phyloP scores from a whole-genome alignment of 2,329 filamentous ascomycete genomes.

The Nemania serpens region DNA sequence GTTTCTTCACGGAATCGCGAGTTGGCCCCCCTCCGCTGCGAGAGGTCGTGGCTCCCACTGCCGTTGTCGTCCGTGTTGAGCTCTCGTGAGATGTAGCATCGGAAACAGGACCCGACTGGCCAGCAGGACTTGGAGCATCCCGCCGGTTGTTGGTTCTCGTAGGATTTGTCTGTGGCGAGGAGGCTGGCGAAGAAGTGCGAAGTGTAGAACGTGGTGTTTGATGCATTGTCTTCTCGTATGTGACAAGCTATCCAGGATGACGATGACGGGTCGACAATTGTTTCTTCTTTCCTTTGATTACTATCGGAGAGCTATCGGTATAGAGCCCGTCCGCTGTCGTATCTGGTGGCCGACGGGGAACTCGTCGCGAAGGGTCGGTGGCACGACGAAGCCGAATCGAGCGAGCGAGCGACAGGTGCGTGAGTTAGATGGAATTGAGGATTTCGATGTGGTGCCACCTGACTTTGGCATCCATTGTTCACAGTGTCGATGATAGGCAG shows the following conservation, averaged over 20 bases:
- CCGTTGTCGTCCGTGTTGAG: conserved; percentile 43
- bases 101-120: conserved; percentile 50
- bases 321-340: conserved; percentile 12
- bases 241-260: not conserved
- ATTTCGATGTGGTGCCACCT: conserved; percentile 41
- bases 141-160: conserved; percentile 74
- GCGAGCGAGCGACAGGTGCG: conserved; percentile 11
- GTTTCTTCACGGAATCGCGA: conserved; percentile 73
- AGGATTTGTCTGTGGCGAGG: conserved; percentile 73
- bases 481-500: conserved; percentile 28
- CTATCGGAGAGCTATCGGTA: conserved; percentile 2
- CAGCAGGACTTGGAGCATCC: conserved; percentile 56
- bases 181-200: conserved; percentile 72
- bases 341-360: conserved; percentile 11
- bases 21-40: conserved; percentile 55
- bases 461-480: conserved; percentile 46
- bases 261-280: conserved; percentile 4
- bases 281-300: not conserved
- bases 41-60: conserved; percentile 51
- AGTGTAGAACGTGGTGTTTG: conserved; percentile 81
- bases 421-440: conserved; percentile 33
- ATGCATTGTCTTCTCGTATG: conserved; percentile 68
- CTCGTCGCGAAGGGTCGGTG: conserved; percentile 11
- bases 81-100: conserved; percentile 48
- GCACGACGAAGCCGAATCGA: conserved; percentile 7